A percentile compares a stretch with the other conserved stretches of the same genome.
phyloP scores from a whole-genome alignment of 345 rosid species.

The Salix exigua region DNA sequence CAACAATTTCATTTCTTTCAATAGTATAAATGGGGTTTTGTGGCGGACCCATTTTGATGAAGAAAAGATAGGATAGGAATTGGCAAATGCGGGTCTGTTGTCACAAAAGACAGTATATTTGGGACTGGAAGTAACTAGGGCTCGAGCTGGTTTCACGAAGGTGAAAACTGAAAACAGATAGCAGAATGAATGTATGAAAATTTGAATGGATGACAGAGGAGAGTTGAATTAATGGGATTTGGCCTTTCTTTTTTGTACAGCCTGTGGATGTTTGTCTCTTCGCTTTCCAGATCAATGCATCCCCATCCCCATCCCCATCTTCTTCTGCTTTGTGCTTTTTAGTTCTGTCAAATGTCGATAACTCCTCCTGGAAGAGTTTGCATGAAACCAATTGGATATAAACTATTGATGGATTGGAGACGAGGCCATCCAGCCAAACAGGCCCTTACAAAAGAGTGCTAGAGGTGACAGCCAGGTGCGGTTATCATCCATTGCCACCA shows the following conservation, averaged over 20 bases:
- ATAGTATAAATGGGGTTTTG: constrained; percentile 9
- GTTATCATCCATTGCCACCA: background rate
- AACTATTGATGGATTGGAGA: too few relatives aligned
- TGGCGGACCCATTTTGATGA: constrained; percentile 20
- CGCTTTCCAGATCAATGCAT: constrained; percentile 21
- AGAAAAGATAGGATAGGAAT: constrained; percentile 10
- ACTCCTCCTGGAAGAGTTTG: too few relatives aligned
- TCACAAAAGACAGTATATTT: constrained; percentile 14
- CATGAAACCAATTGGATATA: too few relatives aligned
- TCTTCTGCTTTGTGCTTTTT: constrained; percentile 28
- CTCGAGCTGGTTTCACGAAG: constrained; percentile 14
- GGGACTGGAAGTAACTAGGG: constrained; percentile 14
- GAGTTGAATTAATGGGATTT: constrained; percentile 14
- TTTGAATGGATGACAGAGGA: constrained; percentile 13
- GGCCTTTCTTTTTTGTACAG: background rate
- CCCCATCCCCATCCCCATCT: constrained; percentile 27
- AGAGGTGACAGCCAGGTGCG: background rate
- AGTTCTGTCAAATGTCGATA: too few relatives aligned
- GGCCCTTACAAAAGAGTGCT: background rate
- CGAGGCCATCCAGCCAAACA: too few relatives aligned
- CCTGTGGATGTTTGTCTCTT: constrained; percentile 27
- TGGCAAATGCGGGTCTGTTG: constrained; percentile 19
- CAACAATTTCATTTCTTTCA: constrained; percentile 14
- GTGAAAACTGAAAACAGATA: constrained; percentile 19
- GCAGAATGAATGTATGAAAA: constrained; percentile 16